Evolutionary conservation across 1,284 basidiomycete species (phyloP).

Genomic region (Apiotrichum mycotoxinovorans): DNA sequence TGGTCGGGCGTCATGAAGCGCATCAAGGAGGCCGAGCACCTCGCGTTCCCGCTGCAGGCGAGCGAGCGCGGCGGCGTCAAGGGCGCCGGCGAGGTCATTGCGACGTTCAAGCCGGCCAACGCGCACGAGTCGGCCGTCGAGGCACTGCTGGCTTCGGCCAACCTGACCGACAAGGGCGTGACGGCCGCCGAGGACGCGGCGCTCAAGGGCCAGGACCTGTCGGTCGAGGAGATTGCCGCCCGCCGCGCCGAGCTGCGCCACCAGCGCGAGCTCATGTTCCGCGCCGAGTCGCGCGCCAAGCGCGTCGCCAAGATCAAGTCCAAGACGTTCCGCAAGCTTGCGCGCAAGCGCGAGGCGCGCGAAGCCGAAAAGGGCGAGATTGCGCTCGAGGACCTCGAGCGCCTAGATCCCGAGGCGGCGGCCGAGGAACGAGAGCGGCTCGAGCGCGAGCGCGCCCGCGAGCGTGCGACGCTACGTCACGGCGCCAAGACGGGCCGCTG

Average conservation of each 20-base stretch:
- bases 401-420: conserved; percentile 56
- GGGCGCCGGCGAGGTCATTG: conserved; percentile 42
- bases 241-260: conserved; percentile 76
- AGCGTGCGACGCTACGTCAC: conserved; percentile 80
- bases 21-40: conserved; percentile 84
- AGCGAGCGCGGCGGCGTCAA: conserved; percentile 54
- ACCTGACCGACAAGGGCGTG: conserved; percentile 75
- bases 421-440: conserved; percentile 61
- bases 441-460: conserved; percentile 74
- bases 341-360: conserved; percentile 70
- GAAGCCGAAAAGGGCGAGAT: conserved; percentile 51
- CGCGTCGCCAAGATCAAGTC: conserved; percentile 93
- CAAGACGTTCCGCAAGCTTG: conserved; percentile 84
- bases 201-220: conserved; percentile 65
- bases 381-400: conserved; percentile 53
- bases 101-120: conserved; percentile 71
- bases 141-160: conserved; percentile 68
- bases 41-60: conserved; percentile 87
- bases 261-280: conserved; percentile 91
- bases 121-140: conserved; percentile 75
- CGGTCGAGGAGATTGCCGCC: conserved; percentile 74
- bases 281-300: conserved; percentile 86
- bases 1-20: conserved; percentile 89
- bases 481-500: conserved; percentile 65
- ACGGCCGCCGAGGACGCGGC: conserved; percentile 72